phyloP scores from a whole-genome alignment of 192 early-diverging fungal species.

The Mortierella claussenii region DNA sequence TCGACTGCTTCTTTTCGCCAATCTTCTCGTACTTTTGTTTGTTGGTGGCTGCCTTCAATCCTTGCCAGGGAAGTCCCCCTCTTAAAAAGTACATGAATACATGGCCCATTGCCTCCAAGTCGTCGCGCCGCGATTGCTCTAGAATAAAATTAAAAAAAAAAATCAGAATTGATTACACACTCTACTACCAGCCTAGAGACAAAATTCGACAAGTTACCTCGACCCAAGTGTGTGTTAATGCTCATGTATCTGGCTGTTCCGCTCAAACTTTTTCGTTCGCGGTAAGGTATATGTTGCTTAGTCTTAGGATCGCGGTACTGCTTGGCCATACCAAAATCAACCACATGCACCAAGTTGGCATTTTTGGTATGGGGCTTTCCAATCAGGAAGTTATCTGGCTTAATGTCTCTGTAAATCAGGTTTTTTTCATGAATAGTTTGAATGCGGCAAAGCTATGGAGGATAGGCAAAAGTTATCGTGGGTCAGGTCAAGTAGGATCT shows the following conservation, averaged over 20 bases:
- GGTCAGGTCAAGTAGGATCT: too few species aligned
- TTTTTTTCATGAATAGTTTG: constrained; percentile 95
- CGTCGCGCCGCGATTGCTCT: constrained; percentile 98
- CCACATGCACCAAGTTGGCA: constrained; percentile 82
- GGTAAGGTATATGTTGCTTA: constrained; percentile 96
- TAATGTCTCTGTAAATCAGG: constrained; percentile 97
- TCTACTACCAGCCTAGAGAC: not conserved
- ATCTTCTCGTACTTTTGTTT: constrained; percentile 99
- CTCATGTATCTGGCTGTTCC: constrained; percentile 99
- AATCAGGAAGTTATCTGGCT: constrained; percentile 98
- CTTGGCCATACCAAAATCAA: constrained; percentile 99
- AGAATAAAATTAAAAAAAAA: constrained; percentile 9
- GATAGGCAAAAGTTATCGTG: not conserved
- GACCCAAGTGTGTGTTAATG: constrained; percentile 97
- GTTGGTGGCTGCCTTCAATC: constrained; percentile 96
- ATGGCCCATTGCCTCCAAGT: constrained; percentile 96
- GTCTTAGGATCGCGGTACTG: constrained; percentile 97
- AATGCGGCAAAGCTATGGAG: constrained; percentile 74
- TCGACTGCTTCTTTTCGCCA: constrained; percentile 97
- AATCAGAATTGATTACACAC: not conserved
- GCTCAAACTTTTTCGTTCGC: constrained; percentile 93
- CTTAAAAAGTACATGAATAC: constrained; percentile 99
- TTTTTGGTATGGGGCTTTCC: constrained; percentile 75
- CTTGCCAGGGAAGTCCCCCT: constrained; percentile 96
- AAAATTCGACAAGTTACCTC: constrained; percentile 63